phyloP scores from a whole-genome alignment of 2,329 filamentous ascomycete genomes.

The Aspergillus sp. region DNA sequence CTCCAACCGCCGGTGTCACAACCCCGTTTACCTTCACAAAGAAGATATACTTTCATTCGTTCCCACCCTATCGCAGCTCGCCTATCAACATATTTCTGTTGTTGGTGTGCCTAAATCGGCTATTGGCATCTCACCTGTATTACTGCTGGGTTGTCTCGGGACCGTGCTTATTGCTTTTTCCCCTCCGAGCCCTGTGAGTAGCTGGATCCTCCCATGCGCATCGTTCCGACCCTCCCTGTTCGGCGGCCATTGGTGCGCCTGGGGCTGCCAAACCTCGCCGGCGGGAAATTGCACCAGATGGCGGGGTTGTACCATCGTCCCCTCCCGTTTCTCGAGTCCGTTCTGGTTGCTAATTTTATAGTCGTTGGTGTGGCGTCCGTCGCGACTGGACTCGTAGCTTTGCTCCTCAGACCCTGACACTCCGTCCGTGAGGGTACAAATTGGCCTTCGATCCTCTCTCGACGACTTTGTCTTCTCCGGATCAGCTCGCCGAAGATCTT shows the following conservation, averaged over 20 bases:
- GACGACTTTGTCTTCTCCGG: background rate
- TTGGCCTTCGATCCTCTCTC: background rate
- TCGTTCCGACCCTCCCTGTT: background rate
- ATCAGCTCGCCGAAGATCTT: background rate
- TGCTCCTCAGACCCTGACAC: background rate
- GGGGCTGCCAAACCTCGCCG: background rate
- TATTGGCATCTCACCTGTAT: background rate
- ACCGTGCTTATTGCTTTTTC: background rate
- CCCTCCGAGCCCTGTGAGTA: background rate
- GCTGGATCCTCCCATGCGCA: background rate
- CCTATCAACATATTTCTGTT: background rate
- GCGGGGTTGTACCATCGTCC: background rate
- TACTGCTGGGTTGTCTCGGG: background rate
- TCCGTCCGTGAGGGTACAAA: slow-evolving; percentile 3
- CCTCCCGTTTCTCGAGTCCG: background rate
- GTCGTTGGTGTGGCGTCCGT: background rate
- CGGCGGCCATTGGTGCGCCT: background rate
- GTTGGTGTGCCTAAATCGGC: background rate
- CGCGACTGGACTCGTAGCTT: background rate
- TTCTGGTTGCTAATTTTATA: background rate
- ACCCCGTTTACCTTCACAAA: slow-evolving; percentile 9
- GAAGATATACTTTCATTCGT: background rate
- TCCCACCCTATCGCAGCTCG: background rate
- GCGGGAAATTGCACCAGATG: background rate
- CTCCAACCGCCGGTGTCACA: slow-evolving; percentile 17